Conservation (phyloP, 257 asterid species). For the Vinca minor region DNA sequence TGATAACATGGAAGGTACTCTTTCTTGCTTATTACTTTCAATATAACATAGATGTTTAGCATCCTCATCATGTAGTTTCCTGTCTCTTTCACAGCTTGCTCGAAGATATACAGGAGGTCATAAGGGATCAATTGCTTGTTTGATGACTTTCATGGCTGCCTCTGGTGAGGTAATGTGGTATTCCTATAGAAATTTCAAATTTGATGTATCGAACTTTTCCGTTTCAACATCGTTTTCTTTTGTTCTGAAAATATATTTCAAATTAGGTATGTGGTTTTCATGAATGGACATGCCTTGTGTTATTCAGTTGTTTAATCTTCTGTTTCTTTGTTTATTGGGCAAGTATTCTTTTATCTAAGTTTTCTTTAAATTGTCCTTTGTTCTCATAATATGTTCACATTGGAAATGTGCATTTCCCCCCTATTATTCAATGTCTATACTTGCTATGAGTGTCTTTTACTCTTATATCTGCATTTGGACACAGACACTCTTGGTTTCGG, state of each 20-base stretch:
- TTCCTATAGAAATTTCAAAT: constrained; percentile 3
- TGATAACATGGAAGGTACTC: constrained; percentile 93
- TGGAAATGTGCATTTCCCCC: not conserved
- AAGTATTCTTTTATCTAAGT: not conserved
- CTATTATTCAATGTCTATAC: constrained; percentile 6
- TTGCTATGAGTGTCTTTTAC: constrained; percentile 10
- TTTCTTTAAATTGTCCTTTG: not conserved
- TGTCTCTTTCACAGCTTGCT: constrained; percentile 53
- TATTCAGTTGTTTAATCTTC: not conserved
- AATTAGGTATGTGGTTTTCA: not conserved
- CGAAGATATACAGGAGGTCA: constrained; percentile 97
- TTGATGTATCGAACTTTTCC: not conserved
- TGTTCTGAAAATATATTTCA: not conserved
- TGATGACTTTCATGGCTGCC: constrained; percentile 86
- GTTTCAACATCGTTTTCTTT: not conserved
- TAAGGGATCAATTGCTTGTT: constrained; percentile 83
- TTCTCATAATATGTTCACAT: not conserved
- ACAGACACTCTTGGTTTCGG: constrained; percentile 95
- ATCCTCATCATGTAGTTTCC: constrained; percentile 10
- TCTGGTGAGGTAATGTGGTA: constrained; percentile 71
- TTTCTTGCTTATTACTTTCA: constrained; percentile 18
- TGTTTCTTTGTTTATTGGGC: not conserved
- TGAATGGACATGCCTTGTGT: not conserved
- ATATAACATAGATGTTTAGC: constrained; percentile 9
- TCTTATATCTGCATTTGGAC: constrained; percentile 22